phyloP scores from a whole-genome alignment of 75 land plant species.

The Selaginella tamariscina region DNA sequence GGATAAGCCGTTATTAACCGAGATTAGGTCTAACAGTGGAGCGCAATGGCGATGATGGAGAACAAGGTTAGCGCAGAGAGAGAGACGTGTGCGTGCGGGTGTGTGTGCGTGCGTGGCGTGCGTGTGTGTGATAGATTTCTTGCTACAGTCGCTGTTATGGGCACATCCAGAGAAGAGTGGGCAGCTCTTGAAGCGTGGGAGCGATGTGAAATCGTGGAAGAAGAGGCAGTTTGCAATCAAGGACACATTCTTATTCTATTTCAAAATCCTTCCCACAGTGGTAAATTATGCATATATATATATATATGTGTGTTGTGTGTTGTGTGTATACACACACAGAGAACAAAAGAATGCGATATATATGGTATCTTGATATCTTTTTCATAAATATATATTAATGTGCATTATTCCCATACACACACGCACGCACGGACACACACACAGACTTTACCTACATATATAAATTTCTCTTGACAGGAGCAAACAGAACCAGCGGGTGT shows the following conservation, averaged over 20 bases:
- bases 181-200: conserved; percentile 14
- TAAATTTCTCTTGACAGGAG: background rate
- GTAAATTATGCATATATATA: background rate
- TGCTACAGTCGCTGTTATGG: conserved; percentile 14
- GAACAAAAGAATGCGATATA: no score
- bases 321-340: no score
- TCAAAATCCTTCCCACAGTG: conserved; percentile 12
- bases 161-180: conserved; percentile 16
- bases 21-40: no score
- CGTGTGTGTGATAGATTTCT: background rate
- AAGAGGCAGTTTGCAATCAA: conserved; percentile 17
- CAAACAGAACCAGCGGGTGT: conserved; percentile 14
- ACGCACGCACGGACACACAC: background rate
- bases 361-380: background rate
- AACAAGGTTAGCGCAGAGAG: background rate
- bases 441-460: background rate
- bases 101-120: no score
- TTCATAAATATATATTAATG: conserved; percentile 1
- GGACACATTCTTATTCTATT: conserved; percentile 17
- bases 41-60: conserved; percentile 1
- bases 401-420: background rate
- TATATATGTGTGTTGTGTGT: no score
- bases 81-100: background rate
- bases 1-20: no score
- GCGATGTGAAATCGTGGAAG: conserved; percentile 13